Base-by-base conservation (phyloP, 1,284 basidiomycete genomes). In the Ceratobasidium sp. region DNA sequence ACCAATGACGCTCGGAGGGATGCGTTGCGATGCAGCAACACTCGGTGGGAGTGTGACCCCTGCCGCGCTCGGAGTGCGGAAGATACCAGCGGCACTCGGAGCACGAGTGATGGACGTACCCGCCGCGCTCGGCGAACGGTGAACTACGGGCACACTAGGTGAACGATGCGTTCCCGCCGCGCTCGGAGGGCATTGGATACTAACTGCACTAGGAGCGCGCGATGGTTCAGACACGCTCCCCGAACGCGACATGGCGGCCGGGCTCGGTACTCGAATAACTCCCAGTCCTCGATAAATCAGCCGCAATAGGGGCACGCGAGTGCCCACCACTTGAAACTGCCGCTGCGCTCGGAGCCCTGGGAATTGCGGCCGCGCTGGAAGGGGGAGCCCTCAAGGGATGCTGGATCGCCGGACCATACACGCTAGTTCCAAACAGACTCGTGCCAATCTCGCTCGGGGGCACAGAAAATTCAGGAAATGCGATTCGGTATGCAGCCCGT, bases 1-100 rank as follows among this genome's bases (percentile, higher is more conserved):
- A 16, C 50, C 64, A 26, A 67, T 67, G n/a, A 67, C 64, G 28
- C 50, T 67, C 28, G 50, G 64, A 21, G 64, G 36, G 18, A 67
- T 43, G 14, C 62, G 46, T n/a, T 52, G 62, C 4, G 45, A 28
- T 3, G 3, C 34, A 10, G 64, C 46, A 3, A 39, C 41, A 45
- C 59, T 61, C 6, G 59, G 59, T 9, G 39, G 34, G n/a, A 32
- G 36, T 23, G 12, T n/a, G 8, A 28, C n/a, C 21, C 59, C 39
- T 26, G 59, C 59, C 41, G 59, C 57, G 30, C 59, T 61, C 6
- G 39, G 21, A 30, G 41, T 10, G 21, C 39, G 59, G n/a, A 16
- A 2, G 43, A 28, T 64, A 14, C 43, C 45, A 1, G 43, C 61
- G 16, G 61, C 62, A 21, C 62, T 65, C 5, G 62, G 62, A n/a